Conservation (phyloP, 306 rosid genomes). For the Prunus kanzakura region DNA sequence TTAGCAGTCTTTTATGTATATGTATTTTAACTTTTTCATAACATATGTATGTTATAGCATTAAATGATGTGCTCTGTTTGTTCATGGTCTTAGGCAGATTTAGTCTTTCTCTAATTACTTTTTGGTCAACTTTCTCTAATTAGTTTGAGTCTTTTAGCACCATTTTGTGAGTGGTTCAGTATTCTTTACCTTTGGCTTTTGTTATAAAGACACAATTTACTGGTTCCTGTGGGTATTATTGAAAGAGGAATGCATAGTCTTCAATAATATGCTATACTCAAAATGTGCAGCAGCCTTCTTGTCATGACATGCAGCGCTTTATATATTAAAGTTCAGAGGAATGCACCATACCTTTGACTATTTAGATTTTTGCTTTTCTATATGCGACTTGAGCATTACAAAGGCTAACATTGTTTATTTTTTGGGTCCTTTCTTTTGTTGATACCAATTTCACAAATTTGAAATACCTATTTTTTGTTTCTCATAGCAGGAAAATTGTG, state of each 20-base stretch:
- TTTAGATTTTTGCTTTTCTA: background rate
- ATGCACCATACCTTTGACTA: background rate
- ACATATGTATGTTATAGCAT: background rate
- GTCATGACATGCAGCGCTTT: background rate
- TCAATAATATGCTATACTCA: background rate
- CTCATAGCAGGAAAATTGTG: background rate
- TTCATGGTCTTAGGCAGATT: background rate
- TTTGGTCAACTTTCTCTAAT: no score
- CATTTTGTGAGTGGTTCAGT: background rate
- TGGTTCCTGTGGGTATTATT: background rate
- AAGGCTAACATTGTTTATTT: background rate
- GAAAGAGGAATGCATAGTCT: no score
- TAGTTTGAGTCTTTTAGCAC: background rate
- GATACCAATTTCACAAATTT: background rate
- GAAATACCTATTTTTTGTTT: background rate
- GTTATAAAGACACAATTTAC: background rate
- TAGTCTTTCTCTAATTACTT: background rate
- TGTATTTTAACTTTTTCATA: background rate
- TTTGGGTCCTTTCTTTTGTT: background rate
- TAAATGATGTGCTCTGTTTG: background rate
- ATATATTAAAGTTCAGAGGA: background rate
- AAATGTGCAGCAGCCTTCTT: background rate
- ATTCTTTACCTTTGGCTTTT: background rate
- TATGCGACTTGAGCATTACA: background rate
- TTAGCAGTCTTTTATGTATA: constrained; percentile 4